Evolutionary conservation across 495 filamentous ascomycete species (phyloP), one percentile per base, ranked within the genome.

Genomic region (Apodospora peruviana): DNA sequence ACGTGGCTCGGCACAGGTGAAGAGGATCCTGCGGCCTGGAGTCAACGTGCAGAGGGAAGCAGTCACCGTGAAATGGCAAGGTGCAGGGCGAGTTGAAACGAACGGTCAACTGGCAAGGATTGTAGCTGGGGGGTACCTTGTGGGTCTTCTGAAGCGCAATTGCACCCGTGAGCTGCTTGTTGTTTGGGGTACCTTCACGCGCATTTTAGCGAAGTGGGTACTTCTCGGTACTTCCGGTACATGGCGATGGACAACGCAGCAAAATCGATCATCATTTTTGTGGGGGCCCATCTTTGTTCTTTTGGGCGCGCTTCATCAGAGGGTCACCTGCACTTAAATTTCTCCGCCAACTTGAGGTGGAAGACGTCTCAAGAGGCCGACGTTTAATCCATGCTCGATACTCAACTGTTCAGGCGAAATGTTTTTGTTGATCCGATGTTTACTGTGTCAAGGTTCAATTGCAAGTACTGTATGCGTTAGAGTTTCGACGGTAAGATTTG

Each of bases 1-100:
- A 62, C 53, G 51, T 62, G 56, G 59, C 59, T 60, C 57, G 59
- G 56, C 56, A 52, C 53, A 49, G 50, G 53, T 35, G 43, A 32
- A 49, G 55, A 51, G 51, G 49, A 53, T 52, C 56, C 53, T 51
- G 49, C 47, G 17, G 43, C 36, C 43, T 41, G 38, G 35, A 39
- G 11, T 20, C 23, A 44, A 22, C 36, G 19, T 37, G 27, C 48
- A 39, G 51, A 44, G 19, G 35, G 47, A 44, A 43, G 38, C n/a
- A 52, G 42, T 32, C 45, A 41, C 45, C 47, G 43, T 52, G 52
- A 46, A n/a, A 44, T 21, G 46, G 49, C 23, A 38, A 43, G 22
- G 27, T 38, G 29, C 45, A 35, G 47, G 57, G 50, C 32, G 47
- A 36, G 45, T 57, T 62, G 60, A 62, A 62, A 62, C 60, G 59